A percentile compares a stretch with the other conserved stretches of the same genome.
These are phyloP conservation scores for Mrakia blollopis DNA, from an alignment of 768 basidiomycete species.

Conservation along the genomic window DNA sequence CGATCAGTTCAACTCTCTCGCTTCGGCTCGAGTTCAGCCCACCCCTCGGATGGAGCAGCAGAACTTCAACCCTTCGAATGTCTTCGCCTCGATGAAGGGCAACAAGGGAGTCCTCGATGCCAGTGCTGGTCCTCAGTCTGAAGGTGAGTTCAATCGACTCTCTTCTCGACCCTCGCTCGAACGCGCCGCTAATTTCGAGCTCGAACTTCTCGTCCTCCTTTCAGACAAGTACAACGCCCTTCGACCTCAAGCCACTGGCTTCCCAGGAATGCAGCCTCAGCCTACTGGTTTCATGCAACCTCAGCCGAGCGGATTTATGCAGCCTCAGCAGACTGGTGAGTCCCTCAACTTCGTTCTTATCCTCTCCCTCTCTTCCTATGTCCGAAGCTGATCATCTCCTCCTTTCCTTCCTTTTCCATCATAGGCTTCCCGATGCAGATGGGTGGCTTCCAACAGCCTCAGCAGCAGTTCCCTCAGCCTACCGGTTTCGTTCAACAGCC, in stretches of 20 bases:
- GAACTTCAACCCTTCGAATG: constrained; percentile 46
- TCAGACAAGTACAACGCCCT: constrained; percentile 47
- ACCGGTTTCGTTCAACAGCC: constrained; percentile 36
- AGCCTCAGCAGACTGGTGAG: constrained; percentile 5
- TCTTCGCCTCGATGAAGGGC: constrained; percentile 49
- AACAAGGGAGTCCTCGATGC: constrained; percentile 43
- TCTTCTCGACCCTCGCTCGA: not conserved
- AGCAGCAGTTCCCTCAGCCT: constrained; percentile 36
- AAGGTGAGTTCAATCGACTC: constrained; percentile 39
- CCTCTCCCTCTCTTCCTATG: too few relatives aligned
- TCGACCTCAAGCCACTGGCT: constrained; percentile 40
- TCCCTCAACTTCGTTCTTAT: not conserved
- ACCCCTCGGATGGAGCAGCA: constrained; percentile 35
- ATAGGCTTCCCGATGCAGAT: constrained; percentile 27
- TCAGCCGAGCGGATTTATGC: constrained; percentile 21
- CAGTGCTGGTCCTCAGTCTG: constrained; percentile 40
- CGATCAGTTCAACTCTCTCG: constrained; percentile 45
- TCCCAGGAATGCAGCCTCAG: constrained; percentile 37
- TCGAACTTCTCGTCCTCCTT: not conserved
- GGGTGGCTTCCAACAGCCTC: constrained; percentile 35
- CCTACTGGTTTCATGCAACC: constrained; percentile 35
- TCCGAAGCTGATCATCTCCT: not conserved
- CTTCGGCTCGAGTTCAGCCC: constrained; percentile 37
- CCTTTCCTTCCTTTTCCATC: not conserved
- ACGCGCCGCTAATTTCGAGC: not conserved